Evolutionary conservation across 208 protist species (phyloP), one percentile per base, ranked within the genome.

Genomic region (Giardia muris): DNA sequence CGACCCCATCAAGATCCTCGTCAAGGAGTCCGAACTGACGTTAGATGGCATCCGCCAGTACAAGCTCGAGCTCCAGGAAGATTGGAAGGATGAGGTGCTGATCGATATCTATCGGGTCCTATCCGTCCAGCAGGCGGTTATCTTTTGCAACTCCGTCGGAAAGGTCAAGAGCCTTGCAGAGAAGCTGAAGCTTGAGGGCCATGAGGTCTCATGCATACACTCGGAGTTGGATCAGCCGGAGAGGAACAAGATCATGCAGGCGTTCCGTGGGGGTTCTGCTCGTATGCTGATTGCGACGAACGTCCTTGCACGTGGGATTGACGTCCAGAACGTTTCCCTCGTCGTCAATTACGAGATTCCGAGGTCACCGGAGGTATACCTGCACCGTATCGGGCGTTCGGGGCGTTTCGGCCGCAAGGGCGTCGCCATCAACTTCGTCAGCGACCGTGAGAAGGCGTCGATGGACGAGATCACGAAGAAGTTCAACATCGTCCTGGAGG

Each of bases 341-440:
- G 98, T 99, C 94, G 99, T 99, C 95, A 99, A 99, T 97, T 99
- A 98, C 95, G 98, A 99, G 94, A 94, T 99, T 42, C 98, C 99
- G 39, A 96, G 95, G n/a, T 97, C 97, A 95, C 97, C 96, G 93
- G 98, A 99, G 96, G 97, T 97, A 94, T 99, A 99, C 96, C 96
- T 99, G 88, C 97, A 97, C 95, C 95, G 98, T 92, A 99, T 99
- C 93, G 98, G 98, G 95, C 96, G 98, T 94, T 97, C 96, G 93
- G 98, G 98, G 92, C 97, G 98, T 93, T 99, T 99, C 95, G 98
- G 98, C 87, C 96, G 98, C 92, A 99, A 99, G 95, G 98, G 98
- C 96, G 97, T 99, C 89, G 98, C 98, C 67, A 99, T 99, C 96
- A 99, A 99, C 96, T 99, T 99, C 94, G 97, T 99, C 67, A 98